A percentile compares a stretch with the other conserved stretches of the same genome.
These are phyloP conservation scores for Quercus lobata DNA, from an alignment of 331 rosid genomes.

Conservation along the genomic window DNA sequence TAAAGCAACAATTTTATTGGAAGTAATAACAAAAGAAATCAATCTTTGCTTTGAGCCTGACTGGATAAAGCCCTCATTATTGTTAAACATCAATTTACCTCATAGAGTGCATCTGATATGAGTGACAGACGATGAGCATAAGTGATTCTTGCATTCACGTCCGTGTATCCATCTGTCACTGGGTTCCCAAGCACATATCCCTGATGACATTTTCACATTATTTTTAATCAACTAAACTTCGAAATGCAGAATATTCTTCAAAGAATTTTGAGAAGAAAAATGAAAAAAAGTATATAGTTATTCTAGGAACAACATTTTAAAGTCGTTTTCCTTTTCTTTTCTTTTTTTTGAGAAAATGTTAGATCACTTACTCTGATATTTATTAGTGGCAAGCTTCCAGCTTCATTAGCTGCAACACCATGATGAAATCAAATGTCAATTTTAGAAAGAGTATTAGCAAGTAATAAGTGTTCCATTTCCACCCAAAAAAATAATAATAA, in stretches of 20 bases:
- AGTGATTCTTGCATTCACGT: conserved; percentile 4
- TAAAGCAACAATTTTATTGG: not conserved
- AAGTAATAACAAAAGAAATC: not conserved
- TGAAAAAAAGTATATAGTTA: not conserved
- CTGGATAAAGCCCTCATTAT: too few species aligned
- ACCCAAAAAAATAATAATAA: not conserved
- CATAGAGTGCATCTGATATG: conserved; percentile 11
- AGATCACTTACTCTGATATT: conserved; percentile 9
- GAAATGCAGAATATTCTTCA: not conserved
- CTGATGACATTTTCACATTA: not conserved
- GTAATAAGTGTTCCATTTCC: not conserved
- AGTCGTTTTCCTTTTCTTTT: not conserved
- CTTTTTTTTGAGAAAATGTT: not conserved
- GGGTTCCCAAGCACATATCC: conserved; percentile 24
- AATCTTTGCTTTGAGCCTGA: too few species aligned
- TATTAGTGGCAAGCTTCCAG: not conserved
- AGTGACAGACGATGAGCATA: conserved; percentile 10
- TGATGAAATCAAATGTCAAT: not conserved
- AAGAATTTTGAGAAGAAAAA: not conserved
- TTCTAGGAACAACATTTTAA: not conserved
- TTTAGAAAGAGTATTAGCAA: not conserved
- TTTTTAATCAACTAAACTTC: not conserved
- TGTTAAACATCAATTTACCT: not conserved
- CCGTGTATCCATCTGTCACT: conserved; percentile 8
- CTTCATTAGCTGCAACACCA: conserved; percentile 9